Evolutionary conservation across 2,329 filamentous ascomycete genomes (phyloP), one percentile per base, ranked within the genome.

Genomic region (Microdochium paspali): DNA sequence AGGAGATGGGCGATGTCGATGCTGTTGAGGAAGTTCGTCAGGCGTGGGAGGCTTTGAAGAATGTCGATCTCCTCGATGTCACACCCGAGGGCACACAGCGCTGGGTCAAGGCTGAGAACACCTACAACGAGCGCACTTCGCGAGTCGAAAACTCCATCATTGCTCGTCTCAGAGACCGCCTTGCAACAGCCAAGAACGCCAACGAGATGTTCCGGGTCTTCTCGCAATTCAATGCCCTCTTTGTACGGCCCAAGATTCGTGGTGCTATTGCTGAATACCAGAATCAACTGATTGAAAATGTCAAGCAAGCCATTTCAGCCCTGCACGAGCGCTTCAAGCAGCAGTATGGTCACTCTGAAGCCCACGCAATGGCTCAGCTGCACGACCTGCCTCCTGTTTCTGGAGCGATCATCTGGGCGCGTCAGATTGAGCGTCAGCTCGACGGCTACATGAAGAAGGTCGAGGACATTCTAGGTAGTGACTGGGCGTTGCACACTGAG

Each of bases 141-240:
- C 82, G 93, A 50, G 93, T 99, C 4, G 93, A 99, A 65, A 98
- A 98, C 67, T 96, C 93, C 3, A 98, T 99, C 66, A 99, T 99
- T 63, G 90, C 93, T 28, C 80, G 90, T 47, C 75, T 98, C 26
- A 80, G 93, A 59, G 93, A 98, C 66, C 86, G 93, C 49, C 77
- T 98, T 48, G 93, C 90, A 13, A 95, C 90, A 6, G 91, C 93
- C 12, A 96, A 95, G 74, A 95, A 90, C 52, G 93, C 93, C 35
- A 97, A 95, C 62, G 94, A 98, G 68, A 99, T 98, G 93, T 99
- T 99, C 66, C 87, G 94, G 47, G 93, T 99, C 51, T 98, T 98
- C 65, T 97, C 93, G 46, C 97, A 97, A 64, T 99, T 99, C 78
- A 99, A 99, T 63, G 93, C 93, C 2, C 82, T 99, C 25, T 95